Evolutionary conservation across 192 early-diverging fungal genomes (phyloP), one percentile per base, ranked within the genome.

Genomic region (Radiomyces spectabilis): DNA sequence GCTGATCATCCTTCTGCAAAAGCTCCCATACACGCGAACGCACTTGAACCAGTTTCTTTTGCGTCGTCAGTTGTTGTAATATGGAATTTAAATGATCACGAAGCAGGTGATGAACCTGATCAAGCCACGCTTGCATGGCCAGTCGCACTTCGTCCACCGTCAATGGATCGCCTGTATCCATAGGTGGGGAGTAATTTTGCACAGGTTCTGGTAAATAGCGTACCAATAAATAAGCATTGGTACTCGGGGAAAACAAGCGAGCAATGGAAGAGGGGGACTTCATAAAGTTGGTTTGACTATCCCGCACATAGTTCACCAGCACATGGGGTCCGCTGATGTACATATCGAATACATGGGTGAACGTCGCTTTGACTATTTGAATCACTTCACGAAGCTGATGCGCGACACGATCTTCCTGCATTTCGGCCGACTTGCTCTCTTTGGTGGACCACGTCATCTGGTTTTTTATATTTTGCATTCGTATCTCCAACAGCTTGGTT

Each of bases 121-220:
- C 56, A 29, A 73, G 34, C 74, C 74, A 81, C 5, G 24, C 4
- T 30, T 50, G 55, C 10, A 61, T 53, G 25, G 55, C 55, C 10
- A 43, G 44, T 15, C 29, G 30, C 13, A 74, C 39, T 27, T 63
- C 56, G 24, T 65, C 66, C 33, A 53, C 61, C 22, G 69, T 53
- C 33, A 74, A 72, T 8, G 37, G 16, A 24, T 66, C 67, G 1
- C 53, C 44, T 2, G 53, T 26, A 0, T 66, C 65, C 13, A 76
- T 53, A 16, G 61, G 60, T 9, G 79, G 79, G 2, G 76, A 75
- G 44, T 69, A 78, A 9, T 71, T 72, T 43, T 77, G 80, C 46
- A 82, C 59, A 0, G 67, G 53, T 35, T 77, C 74, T 10, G 80
- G 80, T 0, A 82, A 69, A 55, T 82, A 75, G 5, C 80, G 72